phyloP scores from a whole-genome alignment of 208 protist genomes.

The Eutreptiella sp. region DNA sequence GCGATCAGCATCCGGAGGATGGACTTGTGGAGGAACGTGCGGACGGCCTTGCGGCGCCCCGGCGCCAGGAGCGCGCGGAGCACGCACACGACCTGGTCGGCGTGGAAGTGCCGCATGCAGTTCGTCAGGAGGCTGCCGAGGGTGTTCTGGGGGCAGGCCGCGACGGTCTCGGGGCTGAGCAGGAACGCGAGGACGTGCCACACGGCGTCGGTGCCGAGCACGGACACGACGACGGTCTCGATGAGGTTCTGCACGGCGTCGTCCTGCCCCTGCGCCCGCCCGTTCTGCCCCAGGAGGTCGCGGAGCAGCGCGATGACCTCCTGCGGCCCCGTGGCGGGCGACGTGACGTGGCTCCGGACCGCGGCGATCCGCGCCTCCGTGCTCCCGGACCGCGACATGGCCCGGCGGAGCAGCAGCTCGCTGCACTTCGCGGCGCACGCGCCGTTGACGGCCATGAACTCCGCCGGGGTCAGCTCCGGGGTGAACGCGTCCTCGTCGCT shows the following conservation, averaged over 20 bases:
- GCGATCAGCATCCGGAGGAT: slow-evolving; percentile 18
- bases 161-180: slow-evolving; percentile 5
- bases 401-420: background rate
- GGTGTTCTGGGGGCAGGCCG: background rate
- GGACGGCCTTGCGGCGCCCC: background rate
- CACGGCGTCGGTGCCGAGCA: slow-evolving; percentile 10
- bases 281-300: background rate
- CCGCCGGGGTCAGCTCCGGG: background rate
- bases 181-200: slow-evolving; percentile 24
- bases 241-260: background rate
- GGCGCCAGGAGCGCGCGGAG: background rate
- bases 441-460: background rate
- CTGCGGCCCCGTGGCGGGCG: background rate
- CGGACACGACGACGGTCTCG: slow-evolving; percentile 1
- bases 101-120: background rate
- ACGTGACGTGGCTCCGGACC: background rate
- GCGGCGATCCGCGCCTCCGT: background rate
- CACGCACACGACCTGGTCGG: slow-evolving; percentile 7
- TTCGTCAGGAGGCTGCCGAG: background rate
- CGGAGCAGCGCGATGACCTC: slow-evolving; percentile 4
- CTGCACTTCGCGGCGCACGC: background rate
- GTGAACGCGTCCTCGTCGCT: background rate
- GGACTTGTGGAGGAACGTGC: slow-evolving; percentile 12
- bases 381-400: background rate
- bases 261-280: no score